Evolutionary conservation across 1,284 basidiomycete species (phyloP).

Genomic region (Irpex sp.): DNA sequence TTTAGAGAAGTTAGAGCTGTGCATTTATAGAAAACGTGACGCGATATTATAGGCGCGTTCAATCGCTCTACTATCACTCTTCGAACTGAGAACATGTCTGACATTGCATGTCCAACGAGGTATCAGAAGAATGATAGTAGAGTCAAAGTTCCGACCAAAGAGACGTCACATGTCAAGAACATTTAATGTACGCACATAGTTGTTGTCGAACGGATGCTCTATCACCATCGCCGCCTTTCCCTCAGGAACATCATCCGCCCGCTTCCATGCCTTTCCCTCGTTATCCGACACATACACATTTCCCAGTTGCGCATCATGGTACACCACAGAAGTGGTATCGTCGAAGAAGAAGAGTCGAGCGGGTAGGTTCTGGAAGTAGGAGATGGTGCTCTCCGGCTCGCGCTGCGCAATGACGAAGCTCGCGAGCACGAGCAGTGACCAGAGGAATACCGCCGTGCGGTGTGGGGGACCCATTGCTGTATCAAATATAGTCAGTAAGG

Average conservation of each 20-base stretch:
- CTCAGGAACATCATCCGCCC: constrained; percentile 57
- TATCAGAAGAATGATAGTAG: too few species aligned
- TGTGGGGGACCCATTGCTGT: constrained; percentile 33
- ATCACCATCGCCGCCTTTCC: constrained; percentile 74
- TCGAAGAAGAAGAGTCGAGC: constrained; percentile 90
- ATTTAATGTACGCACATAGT: constrained; percentile 15
- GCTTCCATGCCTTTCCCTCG: constrained; percentile 84
- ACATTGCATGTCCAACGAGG: too few species aligned
- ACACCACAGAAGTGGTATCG: constrained; percentile 78
- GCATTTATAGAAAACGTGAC: background rate
- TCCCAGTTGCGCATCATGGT: constrained; percentile 73
- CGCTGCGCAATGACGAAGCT: constrained; percentile 30
- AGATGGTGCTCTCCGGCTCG: constrained; percentile 38
- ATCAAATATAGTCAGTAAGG: background rate
- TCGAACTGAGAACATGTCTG: too few species aligned
- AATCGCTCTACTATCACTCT: too few species aligned
- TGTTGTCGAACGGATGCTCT: constrained; percentile 83
- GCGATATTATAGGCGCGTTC: too few species aligned
- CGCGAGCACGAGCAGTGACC: constrained; percentile 26
- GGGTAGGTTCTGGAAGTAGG: constrained; percentile 71
- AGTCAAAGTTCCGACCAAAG: too few species aligned
- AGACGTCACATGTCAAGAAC: background rate
- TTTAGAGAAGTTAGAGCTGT: background rate
- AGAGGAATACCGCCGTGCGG: constrained; percentile 32
- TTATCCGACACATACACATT: constrained; percentile 81